Base-by-base conservation (phyloP, 768 basidiomycete genomes). In the Lentinula aciculospora region DNA sequence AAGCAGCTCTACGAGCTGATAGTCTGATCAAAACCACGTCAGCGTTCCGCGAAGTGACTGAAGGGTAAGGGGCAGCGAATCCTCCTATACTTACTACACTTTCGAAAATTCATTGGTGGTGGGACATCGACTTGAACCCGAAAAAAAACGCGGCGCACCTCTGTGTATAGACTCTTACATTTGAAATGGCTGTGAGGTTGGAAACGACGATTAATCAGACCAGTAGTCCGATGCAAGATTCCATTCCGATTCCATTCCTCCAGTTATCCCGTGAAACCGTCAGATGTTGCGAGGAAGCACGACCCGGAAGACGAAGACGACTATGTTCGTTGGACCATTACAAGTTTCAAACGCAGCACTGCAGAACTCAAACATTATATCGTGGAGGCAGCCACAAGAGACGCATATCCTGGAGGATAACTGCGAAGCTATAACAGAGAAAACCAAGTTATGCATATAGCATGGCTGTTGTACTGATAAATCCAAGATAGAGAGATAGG, bases 101-200 rank as follows among this genome's bases (percentile, higher is more conserved):
- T n/a, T n/a, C n/a, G 17, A 21, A 36, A 40, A 29, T 27, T 28
- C 2, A 61, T 2, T 10, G n/a, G 36, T 25, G 23, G 46, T 31
- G 51, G 91, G 89, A 61, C 81, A 87, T 58, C 76, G 80, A 46
- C 80, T 98, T 23, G 92, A 93, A 69, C 95, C 96, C 1, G 96
- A 99, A 66, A 94, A 84, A 70, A 81, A 88, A 23, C 81, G 82
- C 57, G 85, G 82, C 25, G 75, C 75, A 15, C 94, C 97, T 2
- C 76, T 98, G 7, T 88, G 89, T 71, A 97, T 96, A 92, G 77
- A 76, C 0, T 92, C 92, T n/a, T 97, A 96, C 81, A 87, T n/a
- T n/a, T n/a, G n/a, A n/a, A 94, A 69, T 96, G 94, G 88, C 79
- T 98, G 78, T 88, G 63, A 71, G 85, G n/a, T n/a, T n/a, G n/a